These are phyloP conservation scores for Platanthera zijinensis DNA, from an alignment of 106 monocot species.

Conservation along the genomic window DNA sequence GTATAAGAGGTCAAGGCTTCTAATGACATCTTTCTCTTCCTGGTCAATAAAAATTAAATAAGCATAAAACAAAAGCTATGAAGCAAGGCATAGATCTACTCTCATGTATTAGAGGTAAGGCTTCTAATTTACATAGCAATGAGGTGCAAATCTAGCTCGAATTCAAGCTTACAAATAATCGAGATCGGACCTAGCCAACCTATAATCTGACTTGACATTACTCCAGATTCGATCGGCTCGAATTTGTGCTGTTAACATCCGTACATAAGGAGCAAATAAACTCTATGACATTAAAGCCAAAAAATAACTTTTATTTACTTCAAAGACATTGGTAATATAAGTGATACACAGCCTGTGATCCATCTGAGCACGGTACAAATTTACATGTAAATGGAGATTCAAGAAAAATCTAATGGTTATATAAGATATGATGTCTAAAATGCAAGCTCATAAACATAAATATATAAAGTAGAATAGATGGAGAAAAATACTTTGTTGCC, in stretches of 20 bases:
- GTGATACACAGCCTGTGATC: too few relatives aligned
- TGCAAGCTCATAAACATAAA: not conserved
- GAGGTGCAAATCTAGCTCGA: too few relatives aligned
- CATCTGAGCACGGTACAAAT: too few relatives aligned
- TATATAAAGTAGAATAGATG: too few relatives aligned
- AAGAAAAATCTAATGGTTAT: not conserved
- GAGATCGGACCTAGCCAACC: too few relatives aligned
- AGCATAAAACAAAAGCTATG: not conserved
- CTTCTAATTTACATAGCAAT: not conserved
- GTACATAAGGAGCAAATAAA: not conserved
- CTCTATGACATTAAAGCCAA: not conserved
- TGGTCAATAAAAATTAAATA: slow-evolving; percentile 9
- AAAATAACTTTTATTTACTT: not conserved
- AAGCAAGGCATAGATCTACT: not conserved
- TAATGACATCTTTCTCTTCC: slow-evolving; percentile 92
- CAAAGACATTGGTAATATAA: not conserved
- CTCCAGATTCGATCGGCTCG: too few relatives aligned
- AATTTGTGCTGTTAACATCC: not conserved
- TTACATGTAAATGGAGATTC: not conserved
- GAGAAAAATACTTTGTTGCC: too few relatives aligned
- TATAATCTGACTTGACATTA: too few relatives aligned
- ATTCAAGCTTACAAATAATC: too few relatives aligned
- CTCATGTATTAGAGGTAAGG: not conserved
- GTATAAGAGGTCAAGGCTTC: slow-evolving; percentile 88
- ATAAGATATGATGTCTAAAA: not conserved